A percentile compares a stretch with the other conserved stretches of the same genome.
phyloP scores from a whole-genome alignment of 2,329 filamentous ascomycete genomes.

The Aureobasidium sp. region DNA sequence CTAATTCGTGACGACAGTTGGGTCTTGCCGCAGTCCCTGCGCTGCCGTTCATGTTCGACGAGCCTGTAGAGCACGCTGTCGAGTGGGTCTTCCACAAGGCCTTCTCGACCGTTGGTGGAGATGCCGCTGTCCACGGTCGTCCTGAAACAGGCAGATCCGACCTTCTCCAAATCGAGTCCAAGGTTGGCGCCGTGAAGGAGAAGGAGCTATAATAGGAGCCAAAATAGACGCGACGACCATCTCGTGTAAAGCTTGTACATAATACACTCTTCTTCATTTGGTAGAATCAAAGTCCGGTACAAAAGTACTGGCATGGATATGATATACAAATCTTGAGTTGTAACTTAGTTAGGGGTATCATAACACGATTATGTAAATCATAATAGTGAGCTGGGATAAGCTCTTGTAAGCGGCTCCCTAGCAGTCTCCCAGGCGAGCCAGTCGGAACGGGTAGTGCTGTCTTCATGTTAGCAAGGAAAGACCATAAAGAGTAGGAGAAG shows the following conservation, averaged over 20 bases:
- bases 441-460: slow-evolving; percentile 85
- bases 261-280: neutral
- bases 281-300: neutral
- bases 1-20: slow-evolving; percentile 35
- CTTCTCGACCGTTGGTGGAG: slow-evolving; percentile 64
- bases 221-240: slow-evolving; percentile 16
- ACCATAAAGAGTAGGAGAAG: neutral
- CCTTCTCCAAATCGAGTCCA: slow-evolving; percentile 28
- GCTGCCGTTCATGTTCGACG: slow-evolving; percentile 75
- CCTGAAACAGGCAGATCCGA: slow-evolving; percentile 33
- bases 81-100: slow-evolving; percentile 84
- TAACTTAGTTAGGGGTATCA: neutral
- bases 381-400: slow-evolving; percentile 28
- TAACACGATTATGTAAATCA: neutral
- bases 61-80: slow-evolving; percentile 85
- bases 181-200: slow-evolving; percentile 24
- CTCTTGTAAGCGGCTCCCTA: slow-evolving; percentile 58
- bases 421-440: slow-evolving; percentile 94
- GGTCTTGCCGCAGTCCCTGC: slow-evolving; percentile 64
- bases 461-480: slow-evolving; percentile 18
- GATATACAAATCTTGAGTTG: neutral
- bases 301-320: neutral
- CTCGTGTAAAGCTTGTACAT: neutral
- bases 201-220: slow-evolving; percentile 36
- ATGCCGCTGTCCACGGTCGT: slow-evolving; percentile 43